Evolutionary conservation across 1,284 basidiomycete genomes (phyloP).

Genomic region (Puccinia brachypodii): DNA sequence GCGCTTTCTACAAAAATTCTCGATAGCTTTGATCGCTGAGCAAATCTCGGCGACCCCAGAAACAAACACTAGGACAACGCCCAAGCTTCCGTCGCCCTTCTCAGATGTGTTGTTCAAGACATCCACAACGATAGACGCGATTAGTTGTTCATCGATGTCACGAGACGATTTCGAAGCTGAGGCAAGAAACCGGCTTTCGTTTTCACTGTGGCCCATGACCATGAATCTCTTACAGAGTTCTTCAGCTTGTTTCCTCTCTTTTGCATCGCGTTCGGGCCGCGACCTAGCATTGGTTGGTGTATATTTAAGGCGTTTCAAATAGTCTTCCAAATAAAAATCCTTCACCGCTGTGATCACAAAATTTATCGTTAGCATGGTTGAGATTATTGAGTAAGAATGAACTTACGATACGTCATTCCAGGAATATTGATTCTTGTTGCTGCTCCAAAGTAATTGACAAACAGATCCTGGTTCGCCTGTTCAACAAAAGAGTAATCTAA

Average conservation of each 20-base stretch:
- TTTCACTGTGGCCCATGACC: conserved; percentile 31
- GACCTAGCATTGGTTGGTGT: conserved; percentile 4
- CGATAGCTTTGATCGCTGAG: conserved; percentile 72
- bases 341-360: conserved; percentile 51
- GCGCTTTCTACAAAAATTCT: conserved; percentile 58
- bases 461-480: conserved; percentile 70
- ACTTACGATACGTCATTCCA: conserved; percentile 60
- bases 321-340: conserved; percentile 55
- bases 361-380: background rate
- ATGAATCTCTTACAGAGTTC: conserved; percentile 6
- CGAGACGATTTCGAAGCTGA: conserved; percentile 23
- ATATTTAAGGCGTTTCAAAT: conserved; percentile 26
- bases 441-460: conserved; percentile 74
- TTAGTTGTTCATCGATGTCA: conserved; percentile 44
- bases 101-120: conserved; percentile 64
- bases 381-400: background rate
- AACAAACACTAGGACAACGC: conserved; percentile 77
- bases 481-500: background rate
- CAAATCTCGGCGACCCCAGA: conserved; percentile 60
- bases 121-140: conserved; percentile 54
- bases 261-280: conserved; percentile 62
- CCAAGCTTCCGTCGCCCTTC: conserved; percentile 63
- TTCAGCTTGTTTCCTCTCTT: conserved; percentile 3
- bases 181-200: conserved; percentile 17
- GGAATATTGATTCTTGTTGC: conserved; percentile 82